Evolutionary conservation across 805 yeast species (phyloP), one percentile per base, ranked within the genome.

Genomic region (Metschnikowia kunwiensis): DNA sequence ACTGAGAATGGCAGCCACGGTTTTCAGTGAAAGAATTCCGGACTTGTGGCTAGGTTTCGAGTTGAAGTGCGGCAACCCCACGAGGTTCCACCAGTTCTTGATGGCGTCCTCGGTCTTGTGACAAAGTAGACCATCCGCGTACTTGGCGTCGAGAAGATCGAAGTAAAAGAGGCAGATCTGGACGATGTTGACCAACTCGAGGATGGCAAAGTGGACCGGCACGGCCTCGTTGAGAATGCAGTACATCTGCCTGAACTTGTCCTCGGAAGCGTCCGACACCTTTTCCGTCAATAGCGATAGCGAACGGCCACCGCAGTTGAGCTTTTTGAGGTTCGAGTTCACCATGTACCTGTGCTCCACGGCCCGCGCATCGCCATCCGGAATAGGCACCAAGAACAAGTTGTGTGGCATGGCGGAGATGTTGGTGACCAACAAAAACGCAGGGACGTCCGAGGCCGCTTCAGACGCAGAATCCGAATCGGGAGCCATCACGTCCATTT

Each of bases 41-140:
- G 75, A 77, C 39, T 66, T 72, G 16, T 73, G 66, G 36, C 58
- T 58, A 1, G 72, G 72, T 40, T 63, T 65, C 16, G 53, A 42
- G 38, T 62, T 66, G 40, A 59, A 68, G 40, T 65, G 76, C 5
- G 70, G 67, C 5, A 66, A 58, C 0, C 95, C 96, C 44, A 82
- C 73, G 23, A 76, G 55, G 24, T 68, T 69, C 97, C 97, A 91
- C 97, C 97, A 91, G 29, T 70, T 67, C 2, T 58, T 51, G 16
- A 87, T 72, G 0, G 94, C 94, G 15, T 61, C 69, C 43, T 81
- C 82, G 0, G 98, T 91, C 38, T 74, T 70, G 39, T 78, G 75
- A 57, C 97, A 91, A 2, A 88, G 62, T 11, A 91, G 63, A 0
- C 98, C 97, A 60, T 93, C 97, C 38, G 86, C 85, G 46, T 73